These are phyloP conservation scores for Carex scoparia DNA, from an alignment of 176 grass and related monocot species.

Conservation along the genomic window DNA sequence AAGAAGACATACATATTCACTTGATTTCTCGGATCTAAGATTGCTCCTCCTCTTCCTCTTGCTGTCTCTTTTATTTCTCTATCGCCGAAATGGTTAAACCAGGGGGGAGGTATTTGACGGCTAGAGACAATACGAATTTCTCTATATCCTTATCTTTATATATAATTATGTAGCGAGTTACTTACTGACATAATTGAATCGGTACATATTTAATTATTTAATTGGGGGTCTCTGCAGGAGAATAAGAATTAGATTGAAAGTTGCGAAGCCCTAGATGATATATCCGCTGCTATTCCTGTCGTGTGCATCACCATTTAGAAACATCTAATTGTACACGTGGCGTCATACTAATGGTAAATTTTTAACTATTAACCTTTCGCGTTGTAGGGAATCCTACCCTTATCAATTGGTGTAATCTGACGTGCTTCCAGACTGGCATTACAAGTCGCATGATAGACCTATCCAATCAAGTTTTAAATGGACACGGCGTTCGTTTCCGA, in stretches of 20 bases:
- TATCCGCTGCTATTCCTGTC: not conserved
- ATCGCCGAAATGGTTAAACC: not conserved
- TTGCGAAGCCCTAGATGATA: not conserved
- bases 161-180: not conserved
- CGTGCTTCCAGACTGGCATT: slow-evolving; percentile 11
- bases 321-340: not conserved
- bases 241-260: too few species aligned
- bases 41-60: not conserved
- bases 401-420: not conserved
- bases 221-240: too few species aligned
- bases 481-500: not conserved
- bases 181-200: not conserved
- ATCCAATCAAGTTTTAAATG: not conserved
- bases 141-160: not conserved
- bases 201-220: not conserved
- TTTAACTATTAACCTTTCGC: not conserved
- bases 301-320: not conserved
- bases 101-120: not conserved
- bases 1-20: not conserved
- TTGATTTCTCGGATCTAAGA: not conserved
- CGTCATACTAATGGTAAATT: not conserved
- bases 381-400: not conserved
- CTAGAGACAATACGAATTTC: not conserved
- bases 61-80: not conserved
- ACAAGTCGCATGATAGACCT: not conserved